Percentiles rank a stretch among this genome's conserved stretches.
These are phyloP conservation scores for Petrea volubilis DNA, from an alignment of 257 asterid species.

Conservation along the genomic window DNA sequence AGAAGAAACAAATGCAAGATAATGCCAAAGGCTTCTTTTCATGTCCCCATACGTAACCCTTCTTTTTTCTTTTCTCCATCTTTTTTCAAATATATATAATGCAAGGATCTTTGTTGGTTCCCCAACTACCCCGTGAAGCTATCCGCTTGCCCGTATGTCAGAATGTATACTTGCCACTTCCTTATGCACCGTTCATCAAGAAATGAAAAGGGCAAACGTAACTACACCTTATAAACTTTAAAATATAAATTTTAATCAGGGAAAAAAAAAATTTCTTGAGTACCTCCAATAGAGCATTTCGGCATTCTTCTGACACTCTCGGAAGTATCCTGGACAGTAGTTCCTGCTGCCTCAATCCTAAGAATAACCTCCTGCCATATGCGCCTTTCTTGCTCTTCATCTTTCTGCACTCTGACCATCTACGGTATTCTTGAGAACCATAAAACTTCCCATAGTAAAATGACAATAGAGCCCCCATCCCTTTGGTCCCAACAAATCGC, in stretches of 20 bases:
- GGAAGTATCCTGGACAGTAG: constrained; percentile 53
- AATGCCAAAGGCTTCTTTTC: too few species aligned
- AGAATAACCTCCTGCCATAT: constrained; percentile 60
- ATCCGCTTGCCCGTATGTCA: too few species aligned
- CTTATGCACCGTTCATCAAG: too few species aligned
- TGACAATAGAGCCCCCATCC: constrained; percentile 46
- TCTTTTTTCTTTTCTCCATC: too few species aligned
- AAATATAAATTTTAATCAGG: background rate
- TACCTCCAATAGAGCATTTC: constrained; percentile 56
- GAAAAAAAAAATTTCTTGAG: background rate
- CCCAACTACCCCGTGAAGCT: too few species aligned
- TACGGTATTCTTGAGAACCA: constrained; percentile 48
- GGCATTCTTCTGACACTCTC: constrained; percentile 46
- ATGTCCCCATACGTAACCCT: too few species aligned
- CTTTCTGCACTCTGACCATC: constrained; percentile 69
- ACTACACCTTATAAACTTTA: background rate
- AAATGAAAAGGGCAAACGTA: background rate
- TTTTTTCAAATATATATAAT: too few species aligned
- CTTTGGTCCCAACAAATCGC: constrained; percentile 53
- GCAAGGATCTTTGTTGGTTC: too few species aligned
- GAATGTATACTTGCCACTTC: too few species aligned
- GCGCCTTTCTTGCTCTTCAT: constrained; percentile 47
- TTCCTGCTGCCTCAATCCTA: constrained; percentile 70
- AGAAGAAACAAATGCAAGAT: too few species aligned
- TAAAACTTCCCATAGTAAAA: constrained; percentile 68